Conservation (phyloP, 768 basidiomycete genomes). For the Serendipita indica region DNA sequence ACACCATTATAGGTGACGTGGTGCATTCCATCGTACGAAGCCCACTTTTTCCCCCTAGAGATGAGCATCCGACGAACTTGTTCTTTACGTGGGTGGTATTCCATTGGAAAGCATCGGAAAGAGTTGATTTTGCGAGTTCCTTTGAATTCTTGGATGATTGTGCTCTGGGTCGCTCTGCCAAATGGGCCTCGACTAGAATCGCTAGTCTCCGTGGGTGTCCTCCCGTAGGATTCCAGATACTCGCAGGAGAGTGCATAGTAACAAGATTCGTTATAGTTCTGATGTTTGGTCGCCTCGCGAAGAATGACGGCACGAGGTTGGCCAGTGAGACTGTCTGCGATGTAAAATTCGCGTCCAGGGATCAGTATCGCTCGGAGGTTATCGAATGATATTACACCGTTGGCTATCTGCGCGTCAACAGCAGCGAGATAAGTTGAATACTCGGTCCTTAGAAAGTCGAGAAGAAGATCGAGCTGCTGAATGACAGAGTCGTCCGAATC, state of each 20-base stretch:
- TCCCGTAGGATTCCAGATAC: slow-evolving; percentile 34
- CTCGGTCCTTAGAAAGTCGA: slow-evolving; percentile 35
- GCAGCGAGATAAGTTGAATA: slow-evolving; percentile 34
- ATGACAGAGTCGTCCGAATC: slow-evolving; percentile 32
- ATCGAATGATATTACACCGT: slow-evolving; percentile 44
- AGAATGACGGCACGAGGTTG: slow-evolving; percentile 36
- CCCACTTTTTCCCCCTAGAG: slow-evolving; percentile 44
- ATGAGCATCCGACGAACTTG: slow-evolving; percentile 29
- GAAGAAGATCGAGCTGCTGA: slow-evolving; percentile 35
- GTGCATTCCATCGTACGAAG: slow-evolving; percentile 32
- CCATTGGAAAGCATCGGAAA: slow-evolving; percentile 38
- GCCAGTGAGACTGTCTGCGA: slow-evolving; percentile 38
- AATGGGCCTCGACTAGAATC: slow-evolving; percentile 15
- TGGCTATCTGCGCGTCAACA: slow-evolving; percentile 33
- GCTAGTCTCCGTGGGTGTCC: too few species aligned
- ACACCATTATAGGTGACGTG: slow-evolving; percentile 44
- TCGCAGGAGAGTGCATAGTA: slow-evolving; percentile 36
- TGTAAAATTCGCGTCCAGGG: slow-evolving; percentile 36
- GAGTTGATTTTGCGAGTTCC: slow-evolving; percentile 37
- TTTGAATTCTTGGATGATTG: slow-evolving; percentile 27
- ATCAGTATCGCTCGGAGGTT: slow-evolving; percentile 42
- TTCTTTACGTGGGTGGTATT: slow-evolving; percentile 33
- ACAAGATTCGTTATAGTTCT: slow-evolving; percentile 24
- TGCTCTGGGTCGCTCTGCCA: slow-evolving; percentile 27
- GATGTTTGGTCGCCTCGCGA: slow-evolving; percentile 25